These are phyloP conservation scores for Brassica juncea DNA, from an alignment of 345 rosid species.

Conservation along the genomic window DNA sequence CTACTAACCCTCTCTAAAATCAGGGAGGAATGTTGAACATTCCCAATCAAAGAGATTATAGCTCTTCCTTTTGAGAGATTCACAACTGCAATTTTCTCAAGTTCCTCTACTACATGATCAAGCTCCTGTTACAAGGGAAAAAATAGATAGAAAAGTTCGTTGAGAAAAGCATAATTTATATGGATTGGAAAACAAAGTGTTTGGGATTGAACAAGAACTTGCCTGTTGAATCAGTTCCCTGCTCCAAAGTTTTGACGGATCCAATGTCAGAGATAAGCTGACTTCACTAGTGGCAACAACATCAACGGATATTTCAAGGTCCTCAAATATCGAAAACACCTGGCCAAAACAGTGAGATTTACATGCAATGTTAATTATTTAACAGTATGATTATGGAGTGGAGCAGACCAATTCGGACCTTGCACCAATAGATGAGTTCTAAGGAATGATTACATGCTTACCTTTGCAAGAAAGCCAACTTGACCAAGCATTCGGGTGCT, in stretches of 20 bases:
- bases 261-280: constrained; percentile 92
- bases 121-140: constrained; percentile 65
- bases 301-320: constrained; percentile 93
- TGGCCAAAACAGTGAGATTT: constrained; percentile 29
- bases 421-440: background rate
- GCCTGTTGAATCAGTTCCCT: constrained; percentile 99
- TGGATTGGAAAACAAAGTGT: constrained; percentile 12
- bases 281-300: constrained; percentile 99
- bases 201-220: constrained; percentile 39
- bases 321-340: constrained; percentile 96
- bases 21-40: constrained; percentile 86
- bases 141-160: background rate
- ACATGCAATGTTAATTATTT: background rate
- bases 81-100: constrained; percentile 93
- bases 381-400: background rate
- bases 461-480: constrained; percentile 97
- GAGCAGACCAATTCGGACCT: background rate
- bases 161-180: background rate
- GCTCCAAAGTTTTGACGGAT: constrained; percentile 97
- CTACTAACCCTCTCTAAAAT: constrained; percentile 82
- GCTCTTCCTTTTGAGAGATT: constrained; percentile 85
- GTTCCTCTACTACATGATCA: constrained; percentile 95
- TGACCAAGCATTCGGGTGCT: constrained; percentile 99
- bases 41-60: constrained; percentile 92
- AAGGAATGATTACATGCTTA: constrained; percentile 22